Conservation (phyloP, 805 yeast genomes). For the Starmera dryadoides region DNA sequence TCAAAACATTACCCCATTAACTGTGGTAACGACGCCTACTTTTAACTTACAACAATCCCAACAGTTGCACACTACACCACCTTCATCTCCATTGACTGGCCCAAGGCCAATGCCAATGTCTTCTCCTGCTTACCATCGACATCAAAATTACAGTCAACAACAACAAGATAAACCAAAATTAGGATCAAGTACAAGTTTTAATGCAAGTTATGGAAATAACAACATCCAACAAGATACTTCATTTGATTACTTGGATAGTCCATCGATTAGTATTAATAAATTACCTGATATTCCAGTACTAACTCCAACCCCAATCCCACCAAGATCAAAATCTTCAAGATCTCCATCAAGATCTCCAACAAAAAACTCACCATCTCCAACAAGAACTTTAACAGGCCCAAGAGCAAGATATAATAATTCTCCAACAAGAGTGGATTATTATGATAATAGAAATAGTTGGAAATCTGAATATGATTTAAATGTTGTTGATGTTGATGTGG, state of each 20-base stretch:
- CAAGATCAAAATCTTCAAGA: background rate
- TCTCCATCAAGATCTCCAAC: background rate
- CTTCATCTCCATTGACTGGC: background rate
- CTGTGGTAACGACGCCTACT: too few relatives aligned
- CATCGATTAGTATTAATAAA: background rate
- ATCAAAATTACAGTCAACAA: background rate
- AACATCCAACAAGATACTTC: too few relatives aligned
- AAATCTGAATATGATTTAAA: constrained; percentile 17
- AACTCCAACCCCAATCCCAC: background rate
- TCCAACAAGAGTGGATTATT: constrained; percentile 16
- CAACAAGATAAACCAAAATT: background rate
- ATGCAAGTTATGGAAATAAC: background rate
- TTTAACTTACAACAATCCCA: too few relatives aligned
- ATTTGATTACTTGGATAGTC: background rate
- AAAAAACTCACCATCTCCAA: constrained; percentile 13
- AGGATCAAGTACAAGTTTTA: too few relatives aligned
- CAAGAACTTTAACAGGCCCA: constrained; percentile 16
- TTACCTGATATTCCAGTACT: background rate
- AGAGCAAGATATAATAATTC: constrained; percentile 17
- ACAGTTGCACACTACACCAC: background rate
- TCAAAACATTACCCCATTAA: too few relatives aligned
- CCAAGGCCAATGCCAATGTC: background rate
- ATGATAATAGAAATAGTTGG: constrained; percentile 22
- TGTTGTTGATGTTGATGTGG: constrained; percentile 8
- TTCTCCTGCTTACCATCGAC: background rate